Evolutionary conservation across 441 rosid genomes (phyloP).

Genomic region (Flueggea neowawraea): DNA sequence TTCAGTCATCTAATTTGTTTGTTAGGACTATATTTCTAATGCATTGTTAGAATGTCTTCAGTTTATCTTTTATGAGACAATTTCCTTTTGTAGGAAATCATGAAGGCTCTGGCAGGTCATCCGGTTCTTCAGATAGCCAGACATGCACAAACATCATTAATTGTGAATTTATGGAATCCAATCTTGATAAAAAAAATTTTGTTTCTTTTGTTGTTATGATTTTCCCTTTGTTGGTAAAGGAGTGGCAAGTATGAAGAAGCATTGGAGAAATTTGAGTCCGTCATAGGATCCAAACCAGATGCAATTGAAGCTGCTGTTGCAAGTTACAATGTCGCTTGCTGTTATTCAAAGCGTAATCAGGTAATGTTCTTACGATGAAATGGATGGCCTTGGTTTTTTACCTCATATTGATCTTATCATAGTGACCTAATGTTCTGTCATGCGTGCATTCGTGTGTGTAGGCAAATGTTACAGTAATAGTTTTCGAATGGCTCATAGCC

Average conservation of each 20-base stretch:
- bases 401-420: too few species aligned
- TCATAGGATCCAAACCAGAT: constrained; percentile 85
- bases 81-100: too few species aligned
- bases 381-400: not conserved
- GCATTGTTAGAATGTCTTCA: too few species aligned
- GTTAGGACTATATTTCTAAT: too few species aligned
- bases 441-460: not conserved
- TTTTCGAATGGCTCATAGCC: too few species aligned
- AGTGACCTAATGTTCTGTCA: not conserved
- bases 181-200: not conserved
- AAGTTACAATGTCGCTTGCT: constrained; percentile 92
- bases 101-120: too few species aligned
- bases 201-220: not conserved
- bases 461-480: too few species aligned
- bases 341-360: constrained; percentile 92
- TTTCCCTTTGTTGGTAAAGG: constrained; percentile 30
- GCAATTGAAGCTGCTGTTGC: constrained; percentile 76
- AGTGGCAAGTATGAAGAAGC: constrained; percentile 81
- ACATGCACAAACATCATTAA: not conserved
- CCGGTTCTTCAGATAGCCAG: too few species aligned
- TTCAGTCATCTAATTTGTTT: too few species aligned
- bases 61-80: too few species aligned
- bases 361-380: constrained; percentile 22
- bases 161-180: not conserved
- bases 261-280: constrained; percentile 86